Evolutionary conservation across 176 grass and related monocot species (phyloP).

Genomic region (Oryza australiensis): DNA sequence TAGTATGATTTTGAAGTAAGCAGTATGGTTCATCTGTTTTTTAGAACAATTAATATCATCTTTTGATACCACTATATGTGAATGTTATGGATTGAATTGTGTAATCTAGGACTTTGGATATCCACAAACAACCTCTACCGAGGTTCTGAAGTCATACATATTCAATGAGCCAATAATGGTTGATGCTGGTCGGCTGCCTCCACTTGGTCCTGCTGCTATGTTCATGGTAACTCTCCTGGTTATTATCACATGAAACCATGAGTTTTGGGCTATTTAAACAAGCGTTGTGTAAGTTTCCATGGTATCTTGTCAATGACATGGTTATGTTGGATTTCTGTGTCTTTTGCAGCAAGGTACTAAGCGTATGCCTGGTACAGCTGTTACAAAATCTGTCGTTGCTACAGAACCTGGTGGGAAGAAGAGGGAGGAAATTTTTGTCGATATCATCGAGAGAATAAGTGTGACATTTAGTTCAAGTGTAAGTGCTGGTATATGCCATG

Average conservation of each 20-base stretch:
- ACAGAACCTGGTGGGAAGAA: conserved; percentile 90
- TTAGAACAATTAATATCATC: background rate
- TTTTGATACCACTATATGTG: conserved; percentile 5
- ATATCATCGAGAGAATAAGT: conserved; percentile 99
- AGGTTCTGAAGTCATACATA: conserved; percentile 91
- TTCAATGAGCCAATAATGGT: conserved; percentile 99
- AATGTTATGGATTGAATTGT: conserved; percentile 35
- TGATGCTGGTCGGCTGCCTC: conserved; percentile 83
- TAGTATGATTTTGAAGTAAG: conserved; percentile 8
- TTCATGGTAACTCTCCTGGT: conserved; percentile 76
- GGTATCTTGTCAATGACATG: conserved; percentile 22
- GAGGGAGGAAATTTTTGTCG: conserved; percentile 99
- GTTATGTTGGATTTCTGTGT: conserved; percentile 40
- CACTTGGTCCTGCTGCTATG: conserved; percentile 95
- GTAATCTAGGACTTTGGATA: conserved; percentile 89
- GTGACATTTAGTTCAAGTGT: conserved; percentile 99
- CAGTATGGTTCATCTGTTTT: conserved; percentile 17
- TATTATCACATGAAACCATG: conserved; percentile 9
- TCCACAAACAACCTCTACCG: conserved; percentile 97
- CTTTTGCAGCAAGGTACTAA: conserved; percentile 93
- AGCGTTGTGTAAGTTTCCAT: background rate
- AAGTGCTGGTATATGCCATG: conserved; percentile 38
- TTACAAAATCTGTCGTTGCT: conserved; percentile 98
- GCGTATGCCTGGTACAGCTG: conserved; percentile 96
- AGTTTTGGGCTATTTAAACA: conserved; percentile 17